Conservation (phyloP, 2,329 filamentous ascomycete species). For the Cyphellophora europaea region DNA sequence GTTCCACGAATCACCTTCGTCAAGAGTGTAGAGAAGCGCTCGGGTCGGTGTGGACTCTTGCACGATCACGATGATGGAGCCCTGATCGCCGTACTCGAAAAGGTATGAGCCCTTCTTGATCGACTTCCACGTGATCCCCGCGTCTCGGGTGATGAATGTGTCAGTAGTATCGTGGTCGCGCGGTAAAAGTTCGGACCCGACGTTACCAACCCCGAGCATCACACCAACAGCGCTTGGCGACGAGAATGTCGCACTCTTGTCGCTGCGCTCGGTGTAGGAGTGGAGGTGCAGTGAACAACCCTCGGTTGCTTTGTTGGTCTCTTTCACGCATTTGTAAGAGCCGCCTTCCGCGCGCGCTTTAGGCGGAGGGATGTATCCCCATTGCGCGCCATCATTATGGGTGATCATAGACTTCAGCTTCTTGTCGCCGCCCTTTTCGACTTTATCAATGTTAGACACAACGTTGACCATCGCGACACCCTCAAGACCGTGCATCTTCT, state of each 20-base stretch:
- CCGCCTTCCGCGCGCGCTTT: constrained; percentile 61
- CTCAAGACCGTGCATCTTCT: constrained; percentile 87
- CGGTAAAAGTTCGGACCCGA: constrained; percentile 60
- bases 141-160: constrained; percentile 84
- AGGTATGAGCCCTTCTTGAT: constrained; percentile 81
- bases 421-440: constrained; percentile 58
- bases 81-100: constrained; percentile 94
- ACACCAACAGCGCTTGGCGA: constrained; percentile 81
- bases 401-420: constrained; percentile 84
- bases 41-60: constrained; percentile 60
- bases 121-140: constrained; percentile 78
- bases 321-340: constrained; percentile 56
- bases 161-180: constrained; percentile 72
- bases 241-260: constrained; percentile 77
- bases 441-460: constrained; percentile 63
- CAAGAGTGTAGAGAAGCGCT: constrained; percentile 62
- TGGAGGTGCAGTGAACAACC: constrained; percentile 86
- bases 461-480: constrained; percentile 82
- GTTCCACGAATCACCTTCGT: constrained; percentile 73
- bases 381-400: constrained; percentile 90
- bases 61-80: constrained; percentile 83
- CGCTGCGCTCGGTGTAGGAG: constrained; percentile 82
- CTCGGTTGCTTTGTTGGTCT: constrained; percentile 43
- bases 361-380: constrained; percentile 69
- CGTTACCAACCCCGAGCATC: constrained; percentile 86